A percentile compares a stretch with the other conserved stretches of the same genome.
Conservation (phyloP, 345 rosid genomes). For the Lumnitzera racemosa region DNA sequence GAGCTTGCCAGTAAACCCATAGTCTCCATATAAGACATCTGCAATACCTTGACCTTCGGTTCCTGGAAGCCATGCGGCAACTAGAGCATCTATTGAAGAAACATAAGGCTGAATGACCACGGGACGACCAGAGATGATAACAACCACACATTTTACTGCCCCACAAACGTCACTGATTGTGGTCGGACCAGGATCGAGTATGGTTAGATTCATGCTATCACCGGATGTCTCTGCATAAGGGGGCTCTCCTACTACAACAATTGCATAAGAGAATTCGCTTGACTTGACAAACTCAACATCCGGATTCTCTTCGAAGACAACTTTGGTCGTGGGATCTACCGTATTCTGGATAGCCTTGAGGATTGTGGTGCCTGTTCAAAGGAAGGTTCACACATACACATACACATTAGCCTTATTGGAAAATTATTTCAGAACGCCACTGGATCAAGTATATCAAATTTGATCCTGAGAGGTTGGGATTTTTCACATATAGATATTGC, state of each 20-base stretch:
- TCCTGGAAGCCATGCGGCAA: constrained; percentile 78
- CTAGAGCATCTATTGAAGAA: constrained; percentile 33
- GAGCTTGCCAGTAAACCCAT: constrained; percentile 55
- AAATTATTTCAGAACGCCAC: no score
- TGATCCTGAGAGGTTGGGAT: no score
- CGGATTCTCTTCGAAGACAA: constrained; percentile 43
- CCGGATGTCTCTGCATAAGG: constrained; percentile 65
- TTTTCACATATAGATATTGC: no score
- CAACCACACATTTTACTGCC: constrained; percentile 39
- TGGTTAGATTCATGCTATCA: constrained; percentile 39
- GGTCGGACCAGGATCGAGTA: constrained; percentile 44
- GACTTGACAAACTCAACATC: constrained; percentile 23
- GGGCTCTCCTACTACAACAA: constrained; percentile 57
- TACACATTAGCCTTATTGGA: no score
- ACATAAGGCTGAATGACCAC: constrained; percentile 49
- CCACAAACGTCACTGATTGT: constrained; percentile 44
- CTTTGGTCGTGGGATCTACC: constrained; percentile 43
- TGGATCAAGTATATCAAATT: no score
- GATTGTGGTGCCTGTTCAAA: constrained; percentile 53
- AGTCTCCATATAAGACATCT: constrained; percentile 64
- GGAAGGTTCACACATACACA: background rate
- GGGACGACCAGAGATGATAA: constrained; percentile 67
- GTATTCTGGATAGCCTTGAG: constrained; percentile 43
- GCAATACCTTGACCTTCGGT: constrained; percentile 68
- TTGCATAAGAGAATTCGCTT: constrained; percentile 31